Percentiles rank a stretch among this genome's conserved stretches.
phyloP scores from a whole-genome alignment of 345 rosid species.

The Kandelia obovata region DNA sequence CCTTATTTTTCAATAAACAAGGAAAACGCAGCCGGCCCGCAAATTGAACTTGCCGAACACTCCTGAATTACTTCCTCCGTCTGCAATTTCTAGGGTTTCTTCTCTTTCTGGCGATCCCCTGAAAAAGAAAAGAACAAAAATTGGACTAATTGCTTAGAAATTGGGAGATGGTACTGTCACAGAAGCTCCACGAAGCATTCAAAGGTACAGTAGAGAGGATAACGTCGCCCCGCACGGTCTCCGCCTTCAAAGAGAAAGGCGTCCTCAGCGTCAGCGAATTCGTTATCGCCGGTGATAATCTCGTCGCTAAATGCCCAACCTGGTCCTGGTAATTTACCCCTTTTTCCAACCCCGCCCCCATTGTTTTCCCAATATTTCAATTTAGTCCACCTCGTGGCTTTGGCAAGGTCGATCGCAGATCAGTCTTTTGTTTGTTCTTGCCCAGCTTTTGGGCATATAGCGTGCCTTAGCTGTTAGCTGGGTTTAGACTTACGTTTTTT shows the following conservation, averaged over 20 bases:
- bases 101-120: background rate
- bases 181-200: conserved; percentile 83
- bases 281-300: conserved; percentile 89
- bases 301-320: conserved; percentile 97
- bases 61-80: background rate
- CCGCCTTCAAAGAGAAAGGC: conserved; percentile 97
- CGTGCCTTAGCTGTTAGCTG: too few relatives aligned
- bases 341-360: background rate
- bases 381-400: too few relatives aligned
- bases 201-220: conserved; percentile 96
- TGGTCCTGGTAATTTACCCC: conserved; percentile 77
- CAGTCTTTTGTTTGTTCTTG: too few relatives aligned
- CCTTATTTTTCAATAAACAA: background rate
- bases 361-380: background rate
- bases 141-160: background rate
- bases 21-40: background rate
- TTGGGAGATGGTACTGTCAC: conserved; percentile 54
- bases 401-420: too few relatives aligned
- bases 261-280: conserved; percentile 96
- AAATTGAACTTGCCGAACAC: background rate
- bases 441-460: too few relatives aligned
- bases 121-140: too few relatives aligned
- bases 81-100: conserved; percentile 19
- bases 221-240: conserved; percentile 86
- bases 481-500: too few relatives aligned